These are phyloP conservation scores for Lanmaoa rubissima DNA, from an alignment of 768 basidiomycete species.

Conservation along the genomic window DNA sequence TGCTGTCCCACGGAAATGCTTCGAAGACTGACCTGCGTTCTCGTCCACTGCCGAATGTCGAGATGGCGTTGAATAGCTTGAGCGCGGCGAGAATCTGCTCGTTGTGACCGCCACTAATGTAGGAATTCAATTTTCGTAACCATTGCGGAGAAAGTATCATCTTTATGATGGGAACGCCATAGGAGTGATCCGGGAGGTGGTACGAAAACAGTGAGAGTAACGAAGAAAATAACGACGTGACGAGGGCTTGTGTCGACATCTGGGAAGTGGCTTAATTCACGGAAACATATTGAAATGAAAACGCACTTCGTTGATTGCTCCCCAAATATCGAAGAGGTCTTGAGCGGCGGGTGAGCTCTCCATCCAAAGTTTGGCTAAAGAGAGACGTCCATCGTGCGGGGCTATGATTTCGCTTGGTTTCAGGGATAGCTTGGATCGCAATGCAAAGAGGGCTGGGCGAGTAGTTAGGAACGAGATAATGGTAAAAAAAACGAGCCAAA, in stretches of 20 bases:
- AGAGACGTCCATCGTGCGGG: slow-evolving; percentile 58
- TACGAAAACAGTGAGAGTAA: slow-evolving; percentile 61
- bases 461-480: background rate
- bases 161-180: slow-evolving; percentile 64
- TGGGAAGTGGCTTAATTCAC: slow-evolving; percentile 23
- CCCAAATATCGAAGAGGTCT: slow-evolving; percentile 67
- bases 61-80: slow-evolving; percentile 60
- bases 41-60: slow-evolving; percentile 60
- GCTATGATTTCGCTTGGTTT: slow-evolving; percentile 48
- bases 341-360: slow-evolving; percentile 51
- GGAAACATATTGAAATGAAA: background rate
- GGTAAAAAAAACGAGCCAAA: background rate
- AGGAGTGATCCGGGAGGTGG: slow-evolving; percentile 65
- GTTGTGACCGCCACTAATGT: slow-evolving; percentile 58
- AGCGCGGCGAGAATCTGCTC: slow-evolving; percentile 67
- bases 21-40: slow-evolving; percentile 65
- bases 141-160: slow-evolving; percentile 54
- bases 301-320: slow-evolving; percentile 49
- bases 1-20: slow-evolving; percentile 75
- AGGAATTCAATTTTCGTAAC: slow-evolving; percentile 57
- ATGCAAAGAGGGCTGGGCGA: slow-evolving; percentile 41
- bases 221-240: slow-evolving; percentile 55
- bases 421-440: slow-evolving; percentile 57
- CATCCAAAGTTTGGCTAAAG: slow-evolving; percentile 63
- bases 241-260: slow-evolving; percentile 40